These are phyloP conservation scores for Daldinia loculata DNA, from an alignment of 495 filamentous ascomycete species.

Conservation along the genomic window DNA sequence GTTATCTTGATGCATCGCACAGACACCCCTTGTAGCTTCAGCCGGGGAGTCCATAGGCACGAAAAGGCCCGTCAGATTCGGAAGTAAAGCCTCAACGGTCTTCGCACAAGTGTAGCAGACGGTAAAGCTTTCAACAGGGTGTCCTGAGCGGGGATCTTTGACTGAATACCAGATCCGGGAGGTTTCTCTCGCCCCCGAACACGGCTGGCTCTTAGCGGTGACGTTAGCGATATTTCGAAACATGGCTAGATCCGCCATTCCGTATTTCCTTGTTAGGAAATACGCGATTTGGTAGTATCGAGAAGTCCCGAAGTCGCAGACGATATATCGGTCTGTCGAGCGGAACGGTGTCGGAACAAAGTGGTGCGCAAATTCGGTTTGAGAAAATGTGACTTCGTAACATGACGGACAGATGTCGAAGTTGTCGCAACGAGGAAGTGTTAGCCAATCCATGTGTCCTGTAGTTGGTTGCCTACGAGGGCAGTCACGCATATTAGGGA, in stretches of 20 bases:
- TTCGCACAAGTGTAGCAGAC: conserved; percentile 55
- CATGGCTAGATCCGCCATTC: conserved; percentile 50
- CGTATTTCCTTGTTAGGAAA: conserved; percentile 53
- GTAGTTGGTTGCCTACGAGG: conserved; percentile 46
- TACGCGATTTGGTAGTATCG: conserved; percentile 59
- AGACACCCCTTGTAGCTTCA: conserved; percentile 49
- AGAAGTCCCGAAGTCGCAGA: conserved; percentile 57
- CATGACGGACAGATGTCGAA: conserved; percentile 59
- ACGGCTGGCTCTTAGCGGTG: conserved; percentile 47
- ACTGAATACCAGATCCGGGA: conserved; percentile 56
- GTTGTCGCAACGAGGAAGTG: conserved; percentile 53
- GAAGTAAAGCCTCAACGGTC: conserved; percentile 53
- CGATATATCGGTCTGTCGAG: conserved; percentile 46
- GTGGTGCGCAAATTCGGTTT: conserved; percentile 50
- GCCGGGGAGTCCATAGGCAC: conserved; percentile 48
- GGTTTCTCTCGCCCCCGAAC: conserved; percentile 43
- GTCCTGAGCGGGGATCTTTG: conserved; percentile 46
- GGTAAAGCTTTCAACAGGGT: conserved; percentile 48
- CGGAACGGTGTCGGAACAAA: conserved; percentile 51
- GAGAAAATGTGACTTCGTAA: conserved; percentile 50
- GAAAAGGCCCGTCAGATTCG: conserved; percentile 53
- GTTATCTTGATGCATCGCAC: conserved; percentile 52
- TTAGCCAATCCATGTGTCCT: conserved; percentile 51
- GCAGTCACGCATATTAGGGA: conserved; percentile 51
- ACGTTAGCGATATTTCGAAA: conserved; percentile 52